A percentile compares a stretch with the other conserved stretches of the same genome.
Evolutionary conservation across 495 filamentous ascomycete genomes (phyloP).

Genomic region (Hypomontagnella monticulosa): DNA sequence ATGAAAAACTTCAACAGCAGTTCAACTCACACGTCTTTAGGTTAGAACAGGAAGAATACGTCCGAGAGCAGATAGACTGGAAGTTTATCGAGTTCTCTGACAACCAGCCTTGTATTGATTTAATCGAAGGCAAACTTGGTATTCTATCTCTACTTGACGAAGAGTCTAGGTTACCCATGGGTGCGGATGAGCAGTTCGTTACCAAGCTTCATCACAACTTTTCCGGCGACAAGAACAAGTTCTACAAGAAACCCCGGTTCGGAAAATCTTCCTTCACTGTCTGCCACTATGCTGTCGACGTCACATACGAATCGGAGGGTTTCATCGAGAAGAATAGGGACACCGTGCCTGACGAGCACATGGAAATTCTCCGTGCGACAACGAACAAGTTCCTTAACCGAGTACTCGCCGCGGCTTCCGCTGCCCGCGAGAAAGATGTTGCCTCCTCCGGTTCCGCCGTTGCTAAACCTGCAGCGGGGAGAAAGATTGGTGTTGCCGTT

Average conservation of each 20-base stretch:
- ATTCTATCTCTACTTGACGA: slow-evolving; percentile 93
- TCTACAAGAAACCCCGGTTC: slow-evolving; percentile 98
- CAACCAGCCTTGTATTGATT: slow-evolving; percentile 99
- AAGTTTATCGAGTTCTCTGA: slow-evolving; percentile 99
- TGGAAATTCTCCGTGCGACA: slow-evolving; percentile 87
- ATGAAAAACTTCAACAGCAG: slow-evolving; percentile 98
- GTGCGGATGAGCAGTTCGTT: slow-evolving; percentile 96
- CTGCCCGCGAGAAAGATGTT: slow-evolving; percentile 88
- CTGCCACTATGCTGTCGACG: slow-evolving; percentile 98
- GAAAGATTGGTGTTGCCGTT: slow-evolving; percentile 88
- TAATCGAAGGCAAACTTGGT: slow-evolving; percentile 97
- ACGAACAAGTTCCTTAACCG: slow-evolving; percentile 86
- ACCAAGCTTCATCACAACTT: slow-evolving; percentile 98
- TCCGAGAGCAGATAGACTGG: slow-evolving; percentile 97
- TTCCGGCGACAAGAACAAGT: slow-evolving; percentile 88
- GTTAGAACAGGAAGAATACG: slow-evolving; percentile 98
- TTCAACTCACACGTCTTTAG: slow-evolving; percentile 99
- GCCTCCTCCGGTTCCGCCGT: slow-evolving; percentile 72
- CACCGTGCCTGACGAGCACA: slow-evolving; percentile 97
- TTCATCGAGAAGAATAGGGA: slow-evolving; percentile 99
- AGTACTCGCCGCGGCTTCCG: slow-evolving; percentile 84
- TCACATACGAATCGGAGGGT: slow-evolving; percentile 99
- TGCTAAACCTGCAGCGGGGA: slow-evolving; percentile 75
- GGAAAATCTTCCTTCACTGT: slow-evolving; percentile 98
- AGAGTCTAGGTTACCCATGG: slow-evolving; percentile 95